Evolutionary conservation across 2,329 filamentous ascomycete genomes (phyloP).

Genomic region (Scedosporium dehoogii): DNA sequence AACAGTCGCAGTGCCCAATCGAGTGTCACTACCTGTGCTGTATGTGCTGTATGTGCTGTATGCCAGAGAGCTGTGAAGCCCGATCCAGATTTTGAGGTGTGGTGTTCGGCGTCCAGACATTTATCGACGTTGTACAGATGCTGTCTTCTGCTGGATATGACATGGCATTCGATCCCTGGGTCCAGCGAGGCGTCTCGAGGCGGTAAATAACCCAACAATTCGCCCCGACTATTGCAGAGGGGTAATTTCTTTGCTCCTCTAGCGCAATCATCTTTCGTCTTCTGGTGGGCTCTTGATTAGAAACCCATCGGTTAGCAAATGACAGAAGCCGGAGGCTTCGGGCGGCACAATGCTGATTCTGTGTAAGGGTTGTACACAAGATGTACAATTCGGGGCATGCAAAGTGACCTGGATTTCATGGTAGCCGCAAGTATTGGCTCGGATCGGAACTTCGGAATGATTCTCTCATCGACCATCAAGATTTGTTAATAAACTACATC

Average conservation of each 20-base stretch:
- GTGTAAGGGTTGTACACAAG: no score
- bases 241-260: background rate
- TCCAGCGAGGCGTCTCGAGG: background rate
- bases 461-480: background rate
- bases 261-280: background rate
- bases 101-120: background rate
- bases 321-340: background rate
- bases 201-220: background rate
- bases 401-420: background rate
- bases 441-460: background rate
- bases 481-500: background rate
- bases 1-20: slow-evolving; percentile 1
- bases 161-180: background rate
- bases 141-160: background rate
- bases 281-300: background rate
- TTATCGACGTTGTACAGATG: background rate
- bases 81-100: background rate
- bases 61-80: background rate
- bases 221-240: background rate
- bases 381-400: background rate
- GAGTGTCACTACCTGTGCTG: background rate
- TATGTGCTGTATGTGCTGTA: background rate
- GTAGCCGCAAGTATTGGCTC: background rate
- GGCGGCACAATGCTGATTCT: no score
- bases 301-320: background rate